Evolutionary conservation across 2,329 filamentous ascomycete genomes (phyloP).

Genomic region (Alternaria gaisen): DNA sequence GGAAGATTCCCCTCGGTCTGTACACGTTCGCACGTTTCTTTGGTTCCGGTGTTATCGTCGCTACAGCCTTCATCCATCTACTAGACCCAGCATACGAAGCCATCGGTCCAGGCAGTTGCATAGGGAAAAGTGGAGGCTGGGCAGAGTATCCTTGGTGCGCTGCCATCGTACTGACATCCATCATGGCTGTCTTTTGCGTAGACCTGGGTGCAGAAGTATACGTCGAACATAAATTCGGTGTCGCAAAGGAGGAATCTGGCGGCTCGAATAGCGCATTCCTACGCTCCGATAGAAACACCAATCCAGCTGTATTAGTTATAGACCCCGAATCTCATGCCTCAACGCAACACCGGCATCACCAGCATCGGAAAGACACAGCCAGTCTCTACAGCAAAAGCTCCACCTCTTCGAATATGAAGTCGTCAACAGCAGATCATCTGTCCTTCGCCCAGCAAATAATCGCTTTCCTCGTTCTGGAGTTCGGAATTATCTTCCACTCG

Average conservation of each 20-base stretch:
- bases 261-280: background rate
- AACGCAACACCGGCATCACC: background rate
- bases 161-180: conserved; percentile 2
- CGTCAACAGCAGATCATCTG: background rate
- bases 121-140: conserved; percentile 1
- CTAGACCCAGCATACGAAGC: conserved; percentile 12
- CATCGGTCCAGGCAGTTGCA: conserved; percentile 9
- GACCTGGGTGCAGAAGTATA: conserved; percentile 12
- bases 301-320: background rate
- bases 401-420: background rate
- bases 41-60: conserved; percentile 9
- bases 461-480: conserved; percentile 12
- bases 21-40: conserved; percentile 15
- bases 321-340: background rate
- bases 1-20: conserved; percentile 6
- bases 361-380: background rate
- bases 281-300: background rate
- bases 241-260: background rate
- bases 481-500: conserved; percentile 13
- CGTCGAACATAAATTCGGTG: conserved; percentile 5
- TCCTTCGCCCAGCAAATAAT: conserved; percentile 8
- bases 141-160: conserved; percentile 12
- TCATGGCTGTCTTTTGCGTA: conserved; percentile 8
- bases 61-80: conserved; percentile 11
- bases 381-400: background rate